A percentile compares a stretch with the other conserved stretches of the same genome.
These are phyloP conservation scores for Verbena officinalis DNA, from an alignment of 257 asterid species.

Conservation along the genomic window DNA sequence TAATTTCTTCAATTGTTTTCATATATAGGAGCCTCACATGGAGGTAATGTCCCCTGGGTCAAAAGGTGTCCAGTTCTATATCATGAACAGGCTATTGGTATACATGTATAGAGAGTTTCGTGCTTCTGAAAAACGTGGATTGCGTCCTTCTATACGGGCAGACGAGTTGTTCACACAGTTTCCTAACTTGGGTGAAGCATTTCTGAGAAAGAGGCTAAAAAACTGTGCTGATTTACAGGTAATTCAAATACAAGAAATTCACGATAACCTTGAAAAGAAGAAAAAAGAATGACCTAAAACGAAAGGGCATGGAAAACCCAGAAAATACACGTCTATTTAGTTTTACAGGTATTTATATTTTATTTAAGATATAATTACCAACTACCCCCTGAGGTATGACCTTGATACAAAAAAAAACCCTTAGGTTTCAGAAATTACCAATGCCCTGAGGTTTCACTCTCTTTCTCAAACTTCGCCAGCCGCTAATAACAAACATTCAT, in stretches of 20 bases:
- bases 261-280: no score
- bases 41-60: conserved; percentile 97
- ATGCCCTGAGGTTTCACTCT: no score
- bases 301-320: conserved; percentile 9
- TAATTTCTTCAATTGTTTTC: conserved; percentile 29
- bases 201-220: conserved; percentile 86
- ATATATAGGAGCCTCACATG: conserved; percentile 86
- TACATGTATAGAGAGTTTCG: conserved; percentile 89
- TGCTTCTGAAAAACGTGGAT: conserved; percentile 80
- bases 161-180: conserved; percentile 83
- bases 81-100: conserved; percentile 86
- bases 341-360: conserved; percentile 17
- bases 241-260: background rate
- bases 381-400: no score
- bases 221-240: conserved; percentile 94
- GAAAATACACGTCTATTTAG: conserved; percentile 1
- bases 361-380: background rate
- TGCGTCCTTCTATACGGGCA: conserved; percentile 74
- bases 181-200: conserved; percentile 77
- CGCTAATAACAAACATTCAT: no score
- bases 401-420: no score
- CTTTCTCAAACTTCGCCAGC: no score
- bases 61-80: conserved; percentile 76
- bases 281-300: background rate
- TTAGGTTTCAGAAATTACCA: no score